phyloP scores from a whole-genome alignment of 768 basidiomycete species.

The Lyophyllum shimeji region DNA sequence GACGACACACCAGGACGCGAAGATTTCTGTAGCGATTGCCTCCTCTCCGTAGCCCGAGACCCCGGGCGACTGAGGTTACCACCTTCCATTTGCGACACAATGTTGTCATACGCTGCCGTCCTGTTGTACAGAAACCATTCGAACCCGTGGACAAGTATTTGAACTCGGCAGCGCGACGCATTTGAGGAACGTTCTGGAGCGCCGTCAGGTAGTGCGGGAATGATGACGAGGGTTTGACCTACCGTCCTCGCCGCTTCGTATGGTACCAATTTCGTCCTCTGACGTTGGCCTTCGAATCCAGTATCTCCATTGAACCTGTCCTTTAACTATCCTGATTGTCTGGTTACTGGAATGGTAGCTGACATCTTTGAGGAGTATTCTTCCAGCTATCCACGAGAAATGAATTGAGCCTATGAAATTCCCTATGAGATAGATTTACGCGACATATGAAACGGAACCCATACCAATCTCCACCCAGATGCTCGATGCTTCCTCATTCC shows the following conservation, averaged over 20 bases:
- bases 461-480: slow-evolving; percentile 83
- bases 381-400: slow-evolving; percentile 83
- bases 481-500: slow-evolving; percentile 77
- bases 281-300: slow-evolving; percentile 83
- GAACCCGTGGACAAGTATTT: slow-evolving; percentile 77
- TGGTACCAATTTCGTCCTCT: slow-evolving; percentile 63
- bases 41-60: slow-evolving; percentile 38
- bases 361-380: slow-evolving; percentile 86
- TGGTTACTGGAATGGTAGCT: slow-evolving; percentile 92
- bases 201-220: slow-evolving; percentile 1
- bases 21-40: slow-evolving; percentile 37
- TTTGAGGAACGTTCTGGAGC: slow-evolving; percentile 28
- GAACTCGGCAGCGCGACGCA: slow-evolving; percentile 74
- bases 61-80: slow-evolving; percentile 32
- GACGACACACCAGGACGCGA: slow-evolving; percentile 37
- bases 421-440: neutral
- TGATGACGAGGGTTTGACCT: slow-evolving; percentile 20
- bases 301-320: slow-evolving; percentile 89
- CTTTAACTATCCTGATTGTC: slow-evolving; percentile 80
- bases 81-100: slow-evolving; percentile 71
- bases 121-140: slow-evolving; percentile 95
- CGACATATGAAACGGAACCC: slow-evolving; percentile 18
- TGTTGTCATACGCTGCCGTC: slow-evolving; percentile 85
- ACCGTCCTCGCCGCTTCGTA: slow-evolving; percentile 55
- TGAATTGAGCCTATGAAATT: slow-evolving; percentile 75